These are phyloP conservation scores for Dioscorea alata DNA, from an alignment of 106 monocot genomes.

Conservation along the genomic window DNA sequence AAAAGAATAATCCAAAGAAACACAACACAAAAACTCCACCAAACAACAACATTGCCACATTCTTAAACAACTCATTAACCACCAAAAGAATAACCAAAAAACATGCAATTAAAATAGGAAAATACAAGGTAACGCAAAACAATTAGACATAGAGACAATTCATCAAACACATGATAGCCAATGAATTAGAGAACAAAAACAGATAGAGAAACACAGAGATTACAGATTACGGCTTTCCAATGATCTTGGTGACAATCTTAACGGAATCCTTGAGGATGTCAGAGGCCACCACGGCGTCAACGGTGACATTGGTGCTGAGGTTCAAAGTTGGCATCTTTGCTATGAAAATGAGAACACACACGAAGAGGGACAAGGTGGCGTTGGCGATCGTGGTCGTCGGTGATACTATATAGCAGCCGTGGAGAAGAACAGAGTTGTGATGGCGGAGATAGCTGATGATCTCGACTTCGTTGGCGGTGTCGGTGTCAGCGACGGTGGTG, in stretches of 20 bases:
- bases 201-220: not conserved
- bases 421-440: no score
- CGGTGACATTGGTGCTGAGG: constrained; percentile 69
- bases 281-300: constrained; percentile 78
- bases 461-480: no score
- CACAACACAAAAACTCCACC: not conserved
- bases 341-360: no score
- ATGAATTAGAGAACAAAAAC: not conserved
- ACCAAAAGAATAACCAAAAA: not conserved
- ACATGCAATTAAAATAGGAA: not conserved
- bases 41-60: not conserved
- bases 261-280: constrained; percentile 84
- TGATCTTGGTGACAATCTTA: constrained; percentile 62
- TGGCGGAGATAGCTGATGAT: no score
- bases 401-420: no score
- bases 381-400: no score
- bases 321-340: constrained; percentile 73
- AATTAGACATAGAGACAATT: constrained; percentile 7
- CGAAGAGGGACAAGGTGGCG: no score
- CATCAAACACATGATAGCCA: constrained; percentile 19
- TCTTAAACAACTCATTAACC: not conserved
- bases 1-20: no score
- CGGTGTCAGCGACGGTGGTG: no score
- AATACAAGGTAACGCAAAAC: not conserved
- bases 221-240: constrained; percentile 93